Evolutionary conservation across 2,329 filamentous ascomycete genomes (phyloP).

Genomic region (Colletotrichum paranaense): DNA sequence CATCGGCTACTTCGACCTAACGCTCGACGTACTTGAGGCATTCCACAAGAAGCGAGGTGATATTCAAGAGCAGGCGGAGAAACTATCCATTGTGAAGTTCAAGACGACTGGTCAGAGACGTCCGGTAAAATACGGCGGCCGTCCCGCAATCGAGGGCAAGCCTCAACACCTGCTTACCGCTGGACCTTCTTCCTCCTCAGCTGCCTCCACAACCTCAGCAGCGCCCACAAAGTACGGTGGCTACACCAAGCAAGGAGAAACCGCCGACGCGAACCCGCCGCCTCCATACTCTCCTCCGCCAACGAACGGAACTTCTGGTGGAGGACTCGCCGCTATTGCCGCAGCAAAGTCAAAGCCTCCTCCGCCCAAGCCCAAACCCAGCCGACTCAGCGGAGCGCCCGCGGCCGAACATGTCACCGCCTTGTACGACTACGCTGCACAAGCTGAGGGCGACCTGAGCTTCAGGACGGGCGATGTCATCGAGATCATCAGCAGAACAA

Average conservation of each 20-base stretch:
- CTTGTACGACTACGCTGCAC: conserved; percentile 95
- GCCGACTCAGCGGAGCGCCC: conserved; percentile 73
- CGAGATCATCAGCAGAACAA: conserved; percentile 85
- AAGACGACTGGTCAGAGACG: conserved; percentile 83
- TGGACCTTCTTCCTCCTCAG: conserved; percentile 52
- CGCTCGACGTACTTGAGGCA: conserved; percentile 89
- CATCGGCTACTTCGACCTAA: conserved; percentile 97
- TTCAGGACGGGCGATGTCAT: conserved; percentile 91
- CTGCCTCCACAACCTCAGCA: conserved; percentile 32
- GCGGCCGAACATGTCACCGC: conserved; percentile 85
- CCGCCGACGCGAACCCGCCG: conserved; percentile 67
- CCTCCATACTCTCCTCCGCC: conserved; percentile 74
- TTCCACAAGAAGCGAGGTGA: conserved; percentile 91
- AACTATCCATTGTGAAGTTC: conserved; percentile 87
- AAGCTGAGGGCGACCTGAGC: conserved; percentile 92
- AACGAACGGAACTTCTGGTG: conserved; percentile 45
- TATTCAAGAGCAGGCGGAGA: conserved; percentile 86
- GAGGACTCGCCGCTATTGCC: conserved; percentile 58
- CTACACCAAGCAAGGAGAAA: conserved; percentile 53
- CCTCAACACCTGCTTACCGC: conserved; percentile 63
- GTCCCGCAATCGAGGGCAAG: conserved; percentile 63
- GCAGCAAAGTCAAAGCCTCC: conserved; percentile 75
- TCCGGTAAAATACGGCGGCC: conserved; percentile 68
- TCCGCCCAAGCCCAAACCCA: conserved; percentile 83
- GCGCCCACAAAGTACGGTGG: conserved; percentile 45